Percentiles rank a stretch among this genome's conserved stretches.
Conservation (phyloP, 2,329 filamentous ascomycete genomes). For the Talaromyces sp. region DNA sequence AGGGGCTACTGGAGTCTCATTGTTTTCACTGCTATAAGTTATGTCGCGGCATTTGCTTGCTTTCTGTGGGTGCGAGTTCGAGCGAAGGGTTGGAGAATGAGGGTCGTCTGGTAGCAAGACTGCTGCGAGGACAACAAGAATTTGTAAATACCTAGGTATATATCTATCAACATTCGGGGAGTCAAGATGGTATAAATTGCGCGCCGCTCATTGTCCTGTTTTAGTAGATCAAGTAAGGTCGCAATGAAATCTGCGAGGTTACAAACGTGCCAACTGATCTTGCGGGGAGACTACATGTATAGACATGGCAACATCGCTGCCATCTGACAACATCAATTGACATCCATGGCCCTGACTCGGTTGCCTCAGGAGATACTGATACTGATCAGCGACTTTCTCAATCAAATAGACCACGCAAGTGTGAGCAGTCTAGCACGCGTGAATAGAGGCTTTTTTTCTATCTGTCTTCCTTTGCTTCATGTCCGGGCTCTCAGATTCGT, state of each 20-base stretch:
- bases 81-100: conserved; percentile 6
- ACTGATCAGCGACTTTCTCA: neutral
- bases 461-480: neutral
- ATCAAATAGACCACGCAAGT: neutral
- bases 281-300: neutral
- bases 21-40: conserved; percentile 29
- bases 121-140: neutral
- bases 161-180: neutral
- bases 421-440: neutral
- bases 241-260: neutral
- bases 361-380: neutral
- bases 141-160: neutral
- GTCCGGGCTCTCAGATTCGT: neutral
- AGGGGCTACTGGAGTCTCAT: conserved; percentile 21
- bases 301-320: neutral
- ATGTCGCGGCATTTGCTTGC: conserved; percentile 15
- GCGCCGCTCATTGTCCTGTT: neutral
- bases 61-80: conserved; percentile 15
- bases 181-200: neutral
- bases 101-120: neutral
- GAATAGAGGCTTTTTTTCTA: neutral
- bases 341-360: neutral
- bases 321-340: neutral
- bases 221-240: neutral
- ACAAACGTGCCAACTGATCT: neutral